Base-by-base conservation (phyloP, 345 rosid species). In the Jatropha curcas region DNA sequence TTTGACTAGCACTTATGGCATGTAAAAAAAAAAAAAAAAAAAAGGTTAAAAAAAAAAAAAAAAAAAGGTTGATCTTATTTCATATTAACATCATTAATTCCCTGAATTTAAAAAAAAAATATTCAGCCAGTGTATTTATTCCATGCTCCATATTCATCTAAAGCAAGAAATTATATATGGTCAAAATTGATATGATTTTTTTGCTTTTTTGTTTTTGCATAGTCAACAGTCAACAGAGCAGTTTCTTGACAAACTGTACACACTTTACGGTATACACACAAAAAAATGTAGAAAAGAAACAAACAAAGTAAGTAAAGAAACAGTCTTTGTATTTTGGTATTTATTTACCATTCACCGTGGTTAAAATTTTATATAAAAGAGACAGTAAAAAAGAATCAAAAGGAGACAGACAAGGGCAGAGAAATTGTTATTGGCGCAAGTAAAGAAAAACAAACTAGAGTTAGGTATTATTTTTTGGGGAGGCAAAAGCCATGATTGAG, bases 401-500 rank as follows among this genome's bases (percentile, higher is more conserved):
- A 53, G 12, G 73, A 43, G 45, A 71, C 63, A 68, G 63, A 52
- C 33, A 7, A 60, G 56, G 9, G 41, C 16, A 34, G 22, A 5
- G 22, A 64, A 64, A 41, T 33, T 28, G 65, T 24, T 4, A 27
- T 1, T 5, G 19, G 11, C 8, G 1, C 4, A 17, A 60, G 28
- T 9, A 41, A 41, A 25, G 20, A 24, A 27, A 33, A 33, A 13
- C 13, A 53, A 35, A 59, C 9, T 60, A 74, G 71, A 53, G 77
- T 60, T 74, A 24, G 74, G 80, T 71, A 48, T 73, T 77, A 65
- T 74, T 67, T 57, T 70, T 53, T 25, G 34, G 53, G 71, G 80
- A 80, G 76, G 85, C 83, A 80, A 77, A 79, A 59, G 83, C 67
- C 83, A 83, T 83, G 88, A 83, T 82, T 83, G 86, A 82, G 85